A percentile compares a stretch with the other conserved stretches of the same genome.
These are phyloP conservation scores for Orbilia javanica DNA, from an alignment of 2,329 filamentous ascomycete species.

Conservation along the genomic window DNA sequence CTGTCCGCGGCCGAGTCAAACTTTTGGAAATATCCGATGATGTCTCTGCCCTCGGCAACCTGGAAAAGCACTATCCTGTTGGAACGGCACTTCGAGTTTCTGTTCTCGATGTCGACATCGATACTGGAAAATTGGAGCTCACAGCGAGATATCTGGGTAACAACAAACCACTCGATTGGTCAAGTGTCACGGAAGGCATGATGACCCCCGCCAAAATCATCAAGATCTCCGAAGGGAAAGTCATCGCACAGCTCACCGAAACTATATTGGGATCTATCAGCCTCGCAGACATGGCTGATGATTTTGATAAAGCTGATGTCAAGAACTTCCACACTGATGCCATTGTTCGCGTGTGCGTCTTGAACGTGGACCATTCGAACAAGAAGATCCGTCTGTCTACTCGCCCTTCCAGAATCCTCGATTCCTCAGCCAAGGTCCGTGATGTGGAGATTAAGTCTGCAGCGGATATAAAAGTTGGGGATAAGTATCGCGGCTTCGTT, in stretches of 20 bases:
- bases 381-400: slow-evolving; percentile 86
- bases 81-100: slow-evolving; percentile 88
- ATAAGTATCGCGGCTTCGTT: slow-evolving; percentile 89
- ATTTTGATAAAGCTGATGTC: slow-evolving; percentile 84
- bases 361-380: slow-evolving; percentile 83
- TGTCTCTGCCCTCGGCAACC: slow-evolving; percentile 79
- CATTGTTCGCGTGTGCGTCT: slow-evolving; percentile 85
- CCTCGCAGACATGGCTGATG: slow-evolving; percentile 85
- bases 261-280: slow-evolving; percentile 82
- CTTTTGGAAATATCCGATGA: slow-evolving; percentile 89
- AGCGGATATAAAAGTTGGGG: slow-evolving; percentile 79
- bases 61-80: slow-evolving; percentile 84
- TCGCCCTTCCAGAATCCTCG: slow-evolving; percentile 88
- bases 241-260: slow-evolving; percentile 88
- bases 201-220: slow-evolving; percentile 86
- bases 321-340: slow-evolving; percentile 84
- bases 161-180: slow-evolving; percentile 74
- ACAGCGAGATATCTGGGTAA: slow-evolving; percentile 76
- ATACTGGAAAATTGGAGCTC: slow-evolving; percentile 83
- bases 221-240: slow-evolving; percentile 83
- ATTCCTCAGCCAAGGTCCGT: slow-evolving; percentile 82
- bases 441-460: slow-evolving; percentile 82
- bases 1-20: slow-evolving; percentile 84
- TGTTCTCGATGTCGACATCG: slow-evolving; percentile 79
- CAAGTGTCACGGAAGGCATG: slow-evolving; percentile 80